These are phyloP conservation scores for Xylariaceae sp. DNA, from an alignment of 2,329 filamentous ascomycete species.

Conservation along the genomic window DNA sequence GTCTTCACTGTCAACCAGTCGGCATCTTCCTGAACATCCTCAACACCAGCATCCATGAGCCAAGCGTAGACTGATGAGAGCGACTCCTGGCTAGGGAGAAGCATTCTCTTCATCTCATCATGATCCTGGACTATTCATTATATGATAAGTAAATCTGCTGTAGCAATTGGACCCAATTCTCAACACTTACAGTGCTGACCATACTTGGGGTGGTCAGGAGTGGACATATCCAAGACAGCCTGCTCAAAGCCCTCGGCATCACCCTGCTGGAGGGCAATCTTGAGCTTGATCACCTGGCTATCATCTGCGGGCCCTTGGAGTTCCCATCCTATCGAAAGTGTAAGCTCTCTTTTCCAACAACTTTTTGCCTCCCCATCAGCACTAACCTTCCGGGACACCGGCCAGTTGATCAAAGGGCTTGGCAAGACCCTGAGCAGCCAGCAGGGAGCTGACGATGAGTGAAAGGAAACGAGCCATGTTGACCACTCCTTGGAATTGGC, in stretches of 20 bases:
- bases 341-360: slow-evolving; percentile 7
- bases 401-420: slow-evolving; percentile 22
- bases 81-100: slow-evolving; percentile 20
- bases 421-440: slow-evolving; percentile 22
- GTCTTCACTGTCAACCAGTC: slow-evolving; percentile 23
- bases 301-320: slow-evolving; percentile 20
- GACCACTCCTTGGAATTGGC: slow-evolving; percentile 37
- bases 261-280: slow-evolving; percentile 21
- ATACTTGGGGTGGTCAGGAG: slow-evolving; percentile 19
- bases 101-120: slow-evolving; percentile 26
- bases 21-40: slow-evolving; percentile 18
- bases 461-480: slow-evolving; percentile 37
- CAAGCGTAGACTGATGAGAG: slow-evolving; percentile 20
- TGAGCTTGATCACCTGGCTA: slow-evolving; percentile 20
- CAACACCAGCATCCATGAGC: slow-evolving; percentile 17
- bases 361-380: not conserved
- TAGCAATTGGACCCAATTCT: not conserved
- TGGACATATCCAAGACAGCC: slow-evolving; percentile 23
- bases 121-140: slow-evolving; percentile 17
- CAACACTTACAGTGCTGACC: slow-evolving; percentile 20
- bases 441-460: slow-evolving; percentile 17
- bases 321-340: slow-evolving; percentile 19
- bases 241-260: slow-evolving; percentile 22
- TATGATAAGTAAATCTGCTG: not conserved
- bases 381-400: slow-evolving; percentile 20